Base-by-base conservation (phyloP, 2,329 filamentous ascomycete species). In the Lasiodiplodia gonubiensis region DNA sequence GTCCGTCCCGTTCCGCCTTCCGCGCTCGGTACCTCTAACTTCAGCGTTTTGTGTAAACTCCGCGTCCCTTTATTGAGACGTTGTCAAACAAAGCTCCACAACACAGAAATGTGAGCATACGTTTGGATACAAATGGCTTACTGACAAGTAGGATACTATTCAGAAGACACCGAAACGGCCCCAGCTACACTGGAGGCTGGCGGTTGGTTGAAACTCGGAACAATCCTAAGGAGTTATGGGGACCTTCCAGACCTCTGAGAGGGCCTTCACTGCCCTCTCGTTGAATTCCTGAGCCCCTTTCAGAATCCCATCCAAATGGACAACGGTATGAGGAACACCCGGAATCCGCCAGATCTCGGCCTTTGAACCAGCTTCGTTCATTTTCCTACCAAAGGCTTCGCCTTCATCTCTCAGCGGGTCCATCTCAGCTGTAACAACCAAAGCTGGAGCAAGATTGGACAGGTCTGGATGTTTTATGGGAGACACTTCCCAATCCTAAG, bases 361-460 rank as follows among this genome's bases (percentile, higher is more conserved):
- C 61, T 72, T 69, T 61, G 73, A 75, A 3, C 77, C 78, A 10
- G 78, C 78, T 54, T 72, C 74, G 67, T 74, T 72, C 68, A 81
- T 69, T 67, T 79, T 81, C 18, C 69, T 74, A 4, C 74, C 79
- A 70, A 80, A 81, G 11, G 72, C 74, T 68, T 79, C 79, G 18
- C 76, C 80, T 71, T 81, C 79, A 52, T 81, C 79, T 18, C 79
- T 76, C n/a, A 81, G 72, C 57, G 78, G 75, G 69, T 81, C 79
- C 72, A 81, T 75, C 69, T 81, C 79, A 11, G 79, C 79, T 2
- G 77, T 80, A 63, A 75, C 74, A 21, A 81, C 72, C 55, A 81
- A 69, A 3, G 80, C 79, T 4, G 79, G 78, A 12, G 80, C 79
- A 37, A 81, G 68, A 53, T 74, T 71, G 12, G 70, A 61, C 48